Evolutionary conservation across 768 basidiomycete species (phyloP), one percentile per base, ranked within the genome.

Genomic region (Mycena metata): DNA sequence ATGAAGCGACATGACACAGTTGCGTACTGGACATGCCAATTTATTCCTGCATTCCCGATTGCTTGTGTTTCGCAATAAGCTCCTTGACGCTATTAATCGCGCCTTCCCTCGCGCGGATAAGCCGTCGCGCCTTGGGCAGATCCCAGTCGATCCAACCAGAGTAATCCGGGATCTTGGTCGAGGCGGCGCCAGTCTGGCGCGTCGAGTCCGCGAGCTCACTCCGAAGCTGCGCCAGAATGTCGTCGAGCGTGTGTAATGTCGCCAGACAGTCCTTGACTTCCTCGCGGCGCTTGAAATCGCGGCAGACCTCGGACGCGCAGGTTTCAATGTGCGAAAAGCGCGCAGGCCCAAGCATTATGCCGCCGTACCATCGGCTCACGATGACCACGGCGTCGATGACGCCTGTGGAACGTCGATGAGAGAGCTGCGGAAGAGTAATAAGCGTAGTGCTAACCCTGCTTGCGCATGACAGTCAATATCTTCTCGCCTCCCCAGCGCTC

Each of bases 311-410:
- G 17, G 83, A 76, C 7, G 93, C 81, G 75, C 93, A 94, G 2
- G 85, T 88, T 76, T 93, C 90, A 72, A 95, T 91, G 73, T 96
- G 94, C 3, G 84, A 77, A 76, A 95, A 96, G 39, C 94, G 81
- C 66, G 82, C 85, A 7, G 93, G 91, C 3, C 94, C 94, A 5
- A 96, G 82, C 81, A 94, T 80, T 9, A 85, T 89, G n/a, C 94
- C 94, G 0, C 93, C 94, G 70, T 76, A 94, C 92, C 94, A 93
- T 64, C 94, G 87, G 78, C 88, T 90, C 43, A 95, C 91, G 67
- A 95, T 84, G 13, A 95, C 90, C 5, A 91, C 91, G 11, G 90
- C 92, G 76, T 96, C 94, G 30, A 95, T 84, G 19, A 90, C 83
- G 2, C 88, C 39, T 39, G 39, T 39, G 30, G 30, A 30, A 30